Conservation (phyloP, 2,329 filamentous ascomycete species). For the Pestalotiopsis sp. region DNA sequence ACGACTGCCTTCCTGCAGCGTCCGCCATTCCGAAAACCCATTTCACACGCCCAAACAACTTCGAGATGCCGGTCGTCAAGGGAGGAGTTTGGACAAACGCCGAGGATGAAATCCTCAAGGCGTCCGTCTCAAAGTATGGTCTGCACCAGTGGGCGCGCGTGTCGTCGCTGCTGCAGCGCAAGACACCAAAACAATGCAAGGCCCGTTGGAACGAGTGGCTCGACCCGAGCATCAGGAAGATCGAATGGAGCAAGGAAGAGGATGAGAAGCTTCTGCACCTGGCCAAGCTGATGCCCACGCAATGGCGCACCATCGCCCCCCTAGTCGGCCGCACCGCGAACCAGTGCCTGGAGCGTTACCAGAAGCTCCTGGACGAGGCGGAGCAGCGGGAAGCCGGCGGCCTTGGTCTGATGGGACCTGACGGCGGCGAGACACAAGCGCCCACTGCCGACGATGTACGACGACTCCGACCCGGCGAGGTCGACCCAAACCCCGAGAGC, state of each 20-base stretch:
- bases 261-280: constrained; percentile 96
- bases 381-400: constrained; percentile 84
- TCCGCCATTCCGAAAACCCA: background rate
- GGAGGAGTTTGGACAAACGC: constrained; percentile 73
- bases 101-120: constrained; percentile 95
- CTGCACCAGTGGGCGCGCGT: constrained; percentile 98
- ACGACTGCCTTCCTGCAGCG: background rate
- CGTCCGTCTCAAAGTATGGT: constrained; percentile 91
- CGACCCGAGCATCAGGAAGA: constrained; percentile 96
- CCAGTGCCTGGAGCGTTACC: constrained; percentile 95
- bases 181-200: constrained; percentile 99
- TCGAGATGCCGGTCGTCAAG: constrained; percentile 71
- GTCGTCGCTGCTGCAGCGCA: constrained; percentile 92
- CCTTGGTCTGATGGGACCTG: constrained; percentile 80
- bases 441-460: constrained; percentile 93
- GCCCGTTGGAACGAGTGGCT: constrained; percentile 98
- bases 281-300: constrained; percentile 97
- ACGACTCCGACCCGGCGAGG: constrained; percentile 84
- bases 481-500: constrained; percentile 96
- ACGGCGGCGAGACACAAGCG: constrained; percentile 83
- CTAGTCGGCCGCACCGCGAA: constrained; percentile 96
- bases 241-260: constrained; percentile 98
- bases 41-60: background rate
- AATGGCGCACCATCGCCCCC: constrained; percentile 98
- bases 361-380: constrained; percentile 93